Evolutionary conservation across 257 asterid genomes (phyloP), one percentile per base, ranked within the genome.

Genomic region (Solanum piurae): DNA sequence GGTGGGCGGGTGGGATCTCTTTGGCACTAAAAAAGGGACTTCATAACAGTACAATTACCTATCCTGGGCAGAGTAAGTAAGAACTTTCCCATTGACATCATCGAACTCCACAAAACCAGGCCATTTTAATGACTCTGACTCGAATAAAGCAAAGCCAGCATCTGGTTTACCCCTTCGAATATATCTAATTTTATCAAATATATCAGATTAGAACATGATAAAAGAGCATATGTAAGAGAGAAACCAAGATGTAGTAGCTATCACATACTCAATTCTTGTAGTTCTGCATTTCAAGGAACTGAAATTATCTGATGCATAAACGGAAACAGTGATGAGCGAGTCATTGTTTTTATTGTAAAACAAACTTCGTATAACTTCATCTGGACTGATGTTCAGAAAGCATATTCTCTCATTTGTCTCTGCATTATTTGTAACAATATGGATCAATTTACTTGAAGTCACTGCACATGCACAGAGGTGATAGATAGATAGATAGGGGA

Each of bases 51-150:
- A 86, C 25, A 62, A 14, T 86, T 91, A 92, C 99, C 98, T 96
- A 88, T 97, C 96, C 87, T 97, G 98, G 20, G 98, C 98, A 55
- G 99, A 97, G 91, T 97, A 95, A 73, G 99, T 96, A 74, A 97
- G 98, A 86, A 97, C 99, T 91, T 97, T 97, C 42, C 99, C 99
- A 87, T 97, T 97, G 18, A 97, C 99, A 86, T 97, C 99, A 89
- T 97, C 99, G 87, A 97, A 97, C 92, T 97, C 99, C 88, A 96
- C 99, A 92, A 97, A 97, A 40, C 99, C 99, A 21, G 99, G 99
- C 99, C 99, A 97, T 91, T 96, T 97, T 93, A 97, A 91, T 34
- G 99, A 97, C 89, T 97, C 99, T 0, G 99, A 93, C 91, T 97
- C 99, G 88, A 97, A 97, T 29, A 97, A 93, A 12, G 98, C 97